Base-by-base conservation (phyloP, 257 asterid genomes). In the Solanum sejunctum region DNA sequence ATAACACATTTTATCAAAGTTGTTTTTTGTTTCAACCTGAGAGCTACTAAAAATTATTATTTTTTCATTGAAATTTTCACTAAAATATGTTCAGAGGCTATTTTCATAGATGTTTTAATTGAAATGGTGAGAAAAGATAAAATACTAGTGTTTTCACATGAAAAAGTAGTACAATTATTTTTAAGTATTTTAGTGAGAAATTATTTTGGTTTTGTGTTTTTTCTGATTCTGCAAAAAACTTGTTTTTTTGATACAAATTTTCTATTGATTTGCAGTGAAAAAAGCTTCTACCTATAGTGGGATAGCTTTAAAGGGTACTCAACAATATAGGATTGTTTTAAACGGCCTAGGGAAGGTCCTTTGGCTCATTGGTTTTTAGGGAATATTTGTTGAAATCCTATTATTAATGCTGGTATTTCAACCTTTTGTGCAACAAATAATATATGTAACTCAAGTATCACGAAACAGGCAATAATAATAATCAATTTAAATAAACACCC, bases 181-280 rank as follows among this genome's bases (percentile, higher is more conserved):
- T 20, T 0, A 9, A 10, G 3, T 58, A 20, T 58, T 58, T 58
- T 0, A 56, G 23, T 7, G 21, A 7, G 23, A 56, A 56, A 17
- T 10, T 56, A 0, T 7, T 17, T 56, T 2, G 21, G 17, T 4
- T 23, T 7, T 16, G n/a, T 55, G 10, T 55, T 6, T 56, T 8
- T 1, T 1, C 45, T 41, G 45, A 0, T 7, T 55, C 17, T 2
- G 11, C 18, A 11, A 10, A 0, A 56, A 56, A 56, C 3, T 56
- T 21, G 12, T 56, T n/a, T 56, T 56, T 55, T 55, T 55, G 7
- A 16, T 18, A 16, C 60, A 55, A 16, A 2, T 55, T 56, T 56
- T 21, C 2, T 0, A 9, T 56, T 17, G 61, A 56, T 0, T 17
- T 21, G 17, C 7, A 0, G 21, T 17, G 61, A 21, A 56, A 55